phyloP scores from a whole-genome alignment of 345 rosid genomes.

The Hypericum perforatum region DNA sequence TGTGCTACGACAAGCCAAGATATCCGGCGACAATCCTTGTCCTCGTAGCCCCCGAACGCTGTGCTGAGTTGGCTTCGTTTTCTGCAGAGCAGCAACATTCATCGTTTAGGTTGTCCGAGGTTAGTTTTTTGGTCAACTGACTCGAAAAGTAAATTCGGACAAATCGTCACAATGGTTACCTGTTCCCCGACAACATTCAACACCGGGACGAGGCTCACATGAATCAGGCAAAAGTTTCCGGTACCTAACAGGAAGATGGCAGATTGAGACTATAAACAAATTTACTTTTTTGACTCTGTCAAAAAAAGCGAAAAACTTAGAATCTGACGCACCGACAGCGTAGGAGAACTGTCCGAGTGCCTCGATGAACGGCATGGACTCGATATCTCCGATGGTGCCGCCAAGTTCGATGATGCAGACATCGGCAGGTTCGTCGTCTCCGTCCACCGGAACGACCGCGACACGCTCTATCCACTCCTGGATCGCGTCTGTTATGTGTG shows the following conservation, averaged over 20 bases:
- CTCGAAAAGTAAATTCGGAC: background rate
- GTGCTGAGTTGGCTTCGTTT: conserved; percentile 98
- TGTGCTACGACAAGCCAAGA: conserved; percentile 90
- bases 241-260: conserved; percentile 34
- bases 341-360: conserved; percentile 93
- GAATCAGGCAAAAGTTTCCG: conserved; percentile 89
- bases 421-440: conserved; percentile 77
- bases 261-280: conserved; percentile 1
- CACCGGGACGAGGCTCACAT: conserved; percentile 98
- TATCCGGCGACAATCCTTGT: conserved; percentile 76
- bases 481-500: conserved; percentile 58
- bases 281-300: background rate
- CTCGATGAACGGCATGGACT: conserved; percentile 95
- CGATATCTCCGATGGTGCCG: conserved; percentile 98
- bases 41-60: conserved; percentile 82
- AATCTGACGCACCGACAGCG: conserved; percentile 71
- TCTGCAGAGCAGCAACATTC: conserved; percentile 29
- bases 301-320: conserved; percentile 7
- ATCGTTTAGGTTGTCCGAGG: background rate
- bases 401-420: conserved; percentile 98
- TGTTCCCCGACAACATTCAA: conserved; percentile 95
- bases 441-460: conserved; percentile 76
- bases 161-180: conserved; percentile 26
- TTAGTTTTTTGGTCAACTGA: background rate
- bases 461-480: conserved; percentile 97